Percentiles rank a stretch among this genome's conserved stretches.
phyloP scores from a whole-genome alignment of 352 stramenopile species.

The Pythium graminicola region DNA sequence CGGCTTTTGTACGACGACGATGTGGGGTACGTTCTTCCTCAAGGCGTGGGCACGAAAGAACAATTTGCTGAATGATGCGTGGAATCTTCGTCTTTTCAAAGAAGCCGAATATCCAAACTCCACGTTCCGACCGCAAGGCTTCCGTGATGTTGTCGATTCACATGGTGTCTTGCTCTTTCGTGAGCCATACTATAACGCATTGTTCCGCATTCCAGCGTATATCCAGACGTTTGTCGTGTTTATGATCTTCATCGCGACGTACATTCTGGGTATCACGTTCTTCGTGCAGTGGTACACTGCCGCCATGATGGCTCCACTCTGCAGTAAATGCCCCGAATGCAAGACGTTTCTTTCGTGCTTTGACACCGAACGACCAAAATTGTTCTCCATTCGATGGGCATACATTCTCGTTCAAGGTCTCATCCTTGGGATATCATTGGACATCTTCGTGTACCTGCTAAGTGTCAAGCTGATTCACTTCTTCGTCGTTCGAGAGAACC shows the following conservation, averaged over 20 bases:
- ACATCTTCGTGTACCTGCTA: slow-evolving; percentile 79
- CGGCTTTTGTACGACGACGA: slow-evolving; percentile 60
- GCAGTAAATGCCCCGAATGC: slow-evolving; percentile 65
- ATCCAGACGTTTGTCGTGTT: slow-evolving; percentile 79
- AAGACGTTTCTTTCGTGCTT: slow-evolving; percentile 78
- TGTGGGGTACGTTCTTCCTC: slow-evolving; percentile 76
- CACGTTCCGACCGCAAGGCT: slow-evolving; percentile 69
- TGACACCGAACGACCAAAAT: slow-evolving; percentile 58
- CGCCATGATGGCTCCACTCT: slow-evolving; percentile 79
- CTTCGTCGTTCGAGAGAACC: slow-evolving; percentile 80
- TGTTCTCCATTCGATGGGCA: slow-evolving; percentile 69
- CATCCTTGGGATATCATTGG: slow-evolving; percentile 73
- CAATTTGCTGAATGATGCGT: slow-evolving; percentile 71
- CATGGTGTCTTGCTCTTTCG: slow-evolving; percentile 65
- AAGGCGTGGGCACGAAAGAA: slow-evolving; percentile 76
- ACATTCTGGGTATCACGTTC: slow-evolving; percentile 73
- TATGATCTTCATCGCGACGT: slow-evolving; percentile 69
- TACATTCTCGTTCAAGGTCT: slow-evolving; percentile 84
- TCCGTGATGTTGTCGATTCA: slow-evolving; percentile 68
- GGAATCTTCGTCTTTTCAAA: slow-evolving; percentile 81
- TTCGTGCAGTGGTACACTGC: slow-evolving; percentile 86
- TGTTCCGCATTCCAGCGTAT: slow-evolving; percentile 72
- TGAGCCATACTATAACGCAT: slow-evolving; percentile 77
- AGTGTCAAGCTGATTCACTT: slow-evolving; percentile 80
- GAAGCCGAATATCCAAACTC: slow-evolving; percentile 81